Base-by-base conservation (phyloP, 805 yeast genomes). In the Metschnikowia proteae region DNA sequence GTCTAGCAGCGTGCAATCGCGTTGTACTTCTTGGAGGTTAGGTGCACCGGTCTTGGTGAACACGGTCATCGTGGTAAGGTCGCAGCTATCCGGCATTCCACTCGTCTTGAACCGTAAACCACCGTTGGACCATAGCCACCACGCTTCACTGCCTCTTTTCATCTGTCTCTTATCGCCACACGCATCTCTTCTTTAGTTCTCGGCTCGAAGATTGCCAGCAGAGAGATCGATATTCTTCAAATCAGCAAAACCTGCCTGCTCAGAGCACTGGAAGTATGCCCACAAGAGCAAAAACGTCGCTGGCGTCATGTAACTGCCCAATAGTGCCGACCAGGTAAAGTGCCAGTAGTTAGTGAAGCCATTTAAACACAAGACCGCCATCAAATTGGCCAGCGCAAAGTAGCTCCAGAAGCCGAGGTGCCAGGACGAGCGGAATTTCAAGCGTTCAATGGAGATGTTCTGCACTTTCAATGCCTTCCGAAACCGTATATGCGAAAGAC, bases 401-500 rank as follows among this genome's bases (percentile, higher is more conserved):
- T 46, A 47, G 10, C 51, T 52, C 54, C 54, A 50, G 37, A 25
- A 33, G 17, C 40, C 51, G 33, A 48, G 47, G 10, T 34, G 38
- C 53, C 52, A 48, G 8, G 22, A 28, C 8, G 53, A 50, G 25
- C 27, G 35, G 38, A 25, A 48, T 38, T 23, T 48, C 37, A 52
- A 38, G 11, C 34, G 22, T 10, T 22, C 35, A 22, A 49, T 31
- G 8, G 49, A 10, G 25, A 44, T 31, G 5, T 55, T 55, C 25
- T 50, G 52, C 5, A 36, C 43, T 29, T 17, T 26, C 25, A 52
- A 45, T 3, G 54, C 57, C 40, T 36, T 46, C 27, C 48, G 42
- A 23, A 53, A 61, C 11, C 60, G 52, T 5, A 55, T 31, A 46
- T 62, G 60, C 25, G 59, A 50, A 2, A 54, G 29, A 33, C 59